Evolutionary conservation across 495 filamentous ascomycete genomes (phyloP), one percentile per base, ranked within the genome.

Genomic region (Clohesyomyces aquaticus): DNA sequence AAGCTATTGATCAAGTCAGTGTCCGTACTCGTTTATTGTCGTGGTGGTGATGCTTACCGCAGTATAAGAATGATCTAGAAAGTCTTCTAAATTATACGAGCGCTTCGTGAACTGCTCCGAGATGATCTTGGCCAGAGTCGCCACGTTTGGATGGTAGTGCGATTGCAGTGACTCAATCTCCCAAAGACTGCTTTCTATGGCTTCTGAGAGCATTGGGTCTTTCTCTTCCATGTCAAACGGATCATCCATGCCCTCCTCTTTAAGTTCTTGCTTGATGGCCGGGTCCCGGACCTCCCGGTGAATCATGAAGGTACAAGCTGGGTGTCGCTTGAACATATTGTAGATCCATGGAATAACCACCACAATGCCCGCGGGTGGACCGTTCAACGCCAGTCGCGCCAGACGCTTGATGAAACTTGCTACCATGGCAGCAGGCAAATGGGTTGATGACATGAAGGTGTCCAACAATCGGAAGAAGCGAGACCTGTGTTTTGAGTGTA

Each of bases 21-120:
- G 28, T 2, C 14, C 10, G 28, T 28, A 29, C 35, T 23, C 23
- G 12, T 11, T 26, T 16, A 19, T n/a, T n/a, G 18, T 27, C 19
- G 16, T 19, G 25, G 58, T 25, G 55, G 25, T 55, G 19, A 25
- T 29, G 84, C 88, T 83, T 77, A 91, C 88, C 68, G 88, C 91
- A 65, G 81, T 84, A 76, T 98, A 98, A 4, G 89, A 92, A 76
- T 97, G 91, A 73, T 98, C 95, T 55, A 98, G 77, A 76, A 99
- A 99, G 69, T 99, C 95, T 70, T 99, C 95, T 18, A 96, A 70
- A 65, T 88, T 90, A 75, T 97, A 99, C 11, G 85, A 79, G 74
- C 91, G 88, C 79, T 98, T 99, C 2, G 93, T 98, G 75, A 98
- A 99, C 76, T 97, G 94, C 79, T 99, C 91, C 23, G 89, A 89